Percentiles rank a stretch among this genome's conserved stretches.
Conservation (phyloP, 495 filamentous ascomycete species). For the Penicillium cosmopolitanum region DNA sequence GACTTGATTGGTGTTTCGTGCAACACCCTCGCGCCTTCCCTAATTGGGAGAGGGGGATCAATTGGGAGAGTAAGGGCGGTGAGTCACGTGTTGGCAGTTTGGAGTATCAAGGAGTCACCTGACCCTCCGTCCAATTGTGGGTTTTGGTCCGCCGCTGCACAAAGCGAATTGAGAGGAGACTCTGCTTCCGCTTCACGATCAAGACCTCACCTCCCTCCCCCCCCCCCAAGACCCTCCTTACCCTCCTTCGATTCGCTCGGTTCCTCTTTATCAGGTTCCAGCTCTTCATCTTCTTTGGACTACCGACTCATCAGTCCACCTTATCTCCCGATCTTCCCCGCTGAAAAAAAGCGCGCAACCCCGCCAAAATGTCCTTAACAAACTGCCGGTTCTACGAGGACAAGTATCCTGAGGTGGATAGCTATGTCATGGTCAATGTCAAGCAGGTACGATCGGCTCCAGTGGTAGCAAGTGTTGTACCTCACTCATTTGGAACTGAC, state of each 20-base stretch:
- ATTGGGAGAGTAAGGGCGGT: too few species aligned
- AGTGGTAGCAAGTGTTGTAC: neutral
- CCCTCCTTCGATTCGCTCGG: constrained; percentile 14
- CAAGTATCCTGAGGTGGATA: constrained; percentile 97
- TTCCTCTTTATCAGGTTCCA: constrained; percentile 12
- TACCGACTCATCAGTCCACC: constrained; percentile 25
- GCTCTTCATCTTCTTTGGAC: constrained; percentile 18
- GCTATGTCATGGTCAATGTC: constrained; percentile 99
- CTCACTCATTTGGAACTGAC: constrained; percentile 10
- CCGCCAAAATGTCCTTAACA: constrained; percentile 87
- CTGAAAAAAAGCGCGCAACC: constrained; percentile 45
- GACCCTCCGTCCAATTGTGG: constrained; percentile 36
- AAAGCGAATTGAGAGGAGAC: constrained; percentile 43
- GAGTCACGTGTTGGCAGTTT: constrained; percentile 37
- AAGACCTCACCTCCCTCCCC: constrained; percentile 1
- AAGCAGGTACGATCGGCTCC: constrained; percentile 69
- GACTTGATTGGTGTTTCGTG: constrained; percentile 8
- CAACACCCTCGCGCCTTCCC: constrained; percentile 3
- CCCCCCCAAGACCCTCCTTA: constrained; percentile 8
- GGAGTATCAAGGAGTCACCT: constrained; percentile 11
- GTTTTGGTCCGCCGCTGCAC: constrained; percentile 51
- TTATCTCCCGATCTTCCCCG: constrained; percentile 22
- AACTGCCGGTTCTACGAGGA: constrained; percentile 99
- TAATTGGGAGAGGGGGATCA: neutral
- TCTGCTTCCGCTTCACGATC: constrained; percentile 36